Percentiles rank a stretch among this genome's conserved stretches.
Evolutionary conservation across 2,329 filamentous ascomycete genomes (phyloP).

Genomic region (Aspergillus ochraceoroseus): DNA sequence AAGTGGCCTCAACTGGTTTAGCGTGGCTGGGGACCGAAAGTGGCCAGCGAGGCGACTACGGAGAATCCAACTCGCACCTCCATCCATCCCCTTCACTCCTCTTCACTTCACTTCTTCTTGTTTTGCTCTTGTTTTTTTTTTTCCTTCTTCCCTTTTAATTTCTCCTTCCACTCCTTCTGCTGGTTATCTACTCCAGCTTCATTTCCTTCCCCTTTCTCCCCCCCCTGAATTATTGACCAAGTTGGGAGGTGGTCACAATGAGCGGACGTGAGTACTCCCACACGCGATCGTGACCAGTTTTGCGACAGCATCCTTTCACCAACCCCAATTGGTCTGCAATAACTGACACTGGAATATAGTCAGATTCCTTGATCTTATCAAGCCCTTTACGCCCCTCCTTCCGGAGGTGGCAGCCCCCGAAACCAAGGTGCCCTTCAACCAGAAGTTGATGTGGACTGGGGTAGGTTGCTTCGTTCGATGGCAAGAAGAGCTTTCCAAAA

Average conservation of each 20-base stretch:
- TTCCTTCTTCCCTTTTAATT: conserved; percentile 23
- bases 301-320: conserved; percentile 19
- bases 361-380: conserved; percentile 98
- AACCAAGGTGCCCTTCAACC: conserved; percentile 98
- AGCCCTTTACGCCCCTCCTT: conserved; percentile 98
- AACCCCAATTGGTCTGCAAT: conserved; percentile 25
- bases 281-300: conserved; percentile 28
- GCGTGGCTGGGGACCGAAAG: conserved; percentile 36
- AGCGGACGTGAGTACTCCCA: conserved; percentile 52
- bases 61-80: conserved; percentile 22
- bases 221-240: conserved; percentile 21
- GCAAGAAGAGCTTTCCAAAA: conserved; percentile 15
- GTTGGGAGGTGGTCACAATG: conserved; percentile 49
- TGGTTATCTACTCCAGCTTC: conserved; percentile 34
- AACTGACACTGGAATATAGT: conserved; percentile 53
- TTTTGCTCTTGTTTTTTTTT: conserved; percentile 23
- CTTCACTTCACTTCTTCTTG: conserved; percentile 26
- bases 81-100: conserved; percentile 26
- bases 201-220: conserved; percentile 23
- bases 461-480: conserved; percentile 37
- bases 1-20: conserved; percentile 38
- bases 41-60: conserved; percentile 34
- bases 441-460: conserved; percentile 93
- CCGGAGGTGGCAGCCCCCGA: conserved; percentile 98
- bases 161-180: conserved; percentile 31